Evolutionary conservation across 23 red algal genomes (phyloP).

Genomic region (Gracilaria gracilis): DNA sequence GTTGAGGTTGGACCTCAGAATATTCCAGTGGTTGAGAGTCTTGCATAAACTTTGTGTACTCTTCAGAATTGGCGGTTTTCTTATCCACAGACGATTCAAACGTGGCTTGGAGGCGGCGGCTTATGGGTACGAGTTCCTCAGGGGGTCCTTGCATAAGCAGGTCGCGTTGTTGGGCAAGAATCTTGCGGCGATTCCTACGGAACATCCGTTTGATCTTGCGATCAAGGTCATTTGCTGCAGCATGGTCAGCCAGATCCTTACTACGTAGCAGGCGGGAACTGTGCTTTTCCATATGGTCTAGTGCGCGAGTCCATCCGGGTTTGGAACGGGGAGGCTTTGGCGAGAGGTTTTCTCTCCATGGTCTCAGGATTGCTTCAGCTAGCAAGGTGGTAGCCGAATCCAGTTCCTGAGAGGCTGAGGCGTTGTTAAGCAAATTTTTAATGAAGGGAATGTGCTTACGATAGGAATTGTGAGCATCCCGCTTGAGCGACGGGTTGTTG

Average conservation of each 20-base stretch:
- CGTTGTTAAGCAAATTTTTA: neutral
- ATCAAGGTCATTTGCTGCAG: neutral
- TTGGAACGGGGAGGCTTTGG: neutral
- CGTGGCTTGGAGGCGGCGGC: neutral
- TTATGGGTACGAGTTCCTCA: no score
- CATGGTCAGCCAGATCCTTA: neutral
- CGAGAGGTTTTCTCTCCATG: neutral
- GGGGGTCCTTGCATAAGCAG: neutral
- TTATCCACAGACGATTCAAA: neutral
- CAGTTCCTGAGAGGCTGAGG: neutral
- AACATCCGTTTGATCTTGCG: conserved; percentile 1
- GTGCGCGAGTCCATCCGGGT: conserved; percentile 6
- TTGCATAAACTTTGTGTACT: neutral
- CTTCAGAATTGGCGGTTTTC: neutral
- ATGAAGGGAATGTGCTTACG: neutral
- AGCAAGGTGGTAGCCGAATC: neutral
- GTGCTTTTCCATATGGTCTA: conserved; percentile 20
- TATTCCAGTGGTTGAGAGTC: neutral
- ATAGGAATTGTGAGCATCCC: neutral
- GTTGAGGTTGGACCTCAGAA: neutral
- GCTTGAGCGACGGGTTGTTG: neutral
- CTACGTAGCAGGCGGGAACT: neutral
- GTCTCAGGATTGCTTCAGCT: neutral
- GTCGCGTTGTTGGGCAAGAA: conserved; percentile 2
- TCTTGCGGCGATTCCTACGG: conserved; percentile 14